A percentile compares a stretch with the other conserved stretches of the same genome.
Conservation (phyloP, 129 eudicot species). For the Erigeron canadensis region DNA sequence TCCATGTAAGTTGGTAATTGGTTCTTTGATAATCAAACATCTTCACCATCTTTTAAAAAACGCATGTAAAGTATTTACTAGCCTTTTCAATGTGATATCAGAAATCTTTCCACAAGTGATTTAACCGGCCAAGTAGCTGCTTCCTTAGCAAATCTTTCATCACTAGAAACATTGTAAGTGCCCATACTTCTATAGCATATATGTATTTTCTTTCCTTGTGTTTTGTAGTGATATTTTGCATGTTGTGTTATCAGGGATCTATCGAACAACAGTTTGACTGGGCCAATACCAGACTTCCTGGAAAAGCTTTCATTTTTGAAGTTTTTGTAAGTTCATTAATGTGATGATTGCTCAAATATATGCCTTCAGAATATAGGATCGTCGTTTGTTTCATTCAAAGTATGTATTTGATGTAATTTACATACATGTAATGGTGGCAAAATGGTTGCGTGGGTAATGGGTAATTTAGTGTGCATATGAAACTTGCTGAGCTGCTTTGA, state of each 20-base stretch:
- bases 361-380: background rate
- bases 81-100: slow-evolving; percentile 11
- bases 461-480: background rate
- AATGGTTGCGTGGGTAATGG: background rate
- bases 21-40: background rate
- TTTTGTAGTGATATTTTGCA: slow-evolving; percentile 9
- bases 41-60: background rate
- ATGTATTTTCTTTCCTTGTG: background rate
- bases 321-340: slow-evolving; percentile 29
- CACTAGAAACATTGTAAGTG: slow-evolving; percentile 33
- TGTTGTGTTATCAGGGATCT: slow-evolving; percentile 32
- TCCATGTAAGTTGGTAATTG: slow-evolving; percentile 26
- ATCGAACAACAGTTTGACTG: slow-evolving; percentile 38
- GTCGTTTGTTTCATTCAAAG: background rate
- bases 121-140: slow-evolving; percentile 36
- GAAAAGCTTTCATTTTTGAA: slow-evolving; percentile 24
- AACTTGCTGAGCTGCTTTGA: no score
- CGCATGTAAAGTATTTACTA: background rate
- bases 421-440: background rate
- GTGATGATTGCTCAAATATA: background rate
- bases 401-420: background rate
- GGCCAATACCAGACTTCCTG: slow-evolving; percentile 36
- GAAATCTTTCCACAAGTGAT: slow-evolving; percentile 36
- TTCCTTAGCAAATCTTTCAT: slow-evolving; percentile 38
- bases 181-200: background rate